These are phyloP conservation scores for Starmerella gropengiesseri DNA, from an alignment of 805 yeast species.

Conservation along the genomic window DNA sequence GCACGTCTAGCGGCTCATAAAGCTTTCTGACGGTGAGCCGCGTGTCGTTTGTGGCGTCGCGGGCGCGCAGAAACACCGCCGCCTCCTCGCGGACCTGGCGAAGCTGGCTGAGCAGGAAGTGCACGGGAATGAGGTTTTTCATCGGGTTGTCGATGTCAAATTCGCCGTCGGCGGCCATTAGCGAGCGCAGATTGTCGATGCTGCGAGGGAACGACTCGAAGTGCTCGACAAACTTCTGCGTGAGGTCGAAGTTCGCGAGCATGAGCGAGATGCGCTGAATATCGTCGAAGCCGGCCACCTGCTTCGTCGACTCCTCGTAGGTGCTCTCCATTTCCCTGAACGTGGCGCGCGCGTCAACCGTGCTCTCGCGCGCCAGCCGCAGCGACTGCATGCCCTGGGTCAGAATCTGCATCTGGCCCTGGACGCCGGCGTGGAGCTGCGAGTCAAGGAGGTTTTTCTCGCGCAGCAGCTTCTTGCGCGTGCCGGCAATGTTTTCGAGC, in stretches of 20 bases:
- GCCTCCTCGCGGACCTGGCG: slow-evolving; percentile 74
- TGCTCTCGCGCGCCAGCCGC: slow-evolving; percentile 32
- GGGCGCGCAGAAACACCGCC: slow-evolving; percentile 9
- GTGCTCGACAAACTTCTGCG: slow-evolving; percentile 51
- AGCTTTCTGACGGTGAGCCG: slow-evolving; percentile 53
- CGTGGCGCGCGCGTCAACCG: slow-evolving; percentile 30
- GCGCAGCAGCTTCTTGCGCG: slow-evolving; percentile 30
- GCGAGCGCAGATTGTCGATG: slow-evolving; percentile 39
- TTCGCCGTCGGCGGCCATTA: slow-evolving; percentile 41
- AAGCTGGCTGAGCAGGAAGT: slow-evolving; percentile 56
- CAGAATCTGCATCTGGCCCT: slow-evolving; percentile 48
- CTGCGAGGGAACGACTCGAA: slow-evolving; percentile 47
- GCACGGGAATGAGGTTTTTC: slow-evolving; percentile 53
- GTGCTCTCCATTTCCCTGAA: slow-evolving; percentile 35
- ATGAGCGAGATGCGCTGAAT: slow-evolving; percentile 56
- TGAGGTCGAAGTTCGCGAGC: slow-evolving; percentile 62
- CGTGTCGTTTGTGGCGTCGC: slow-evolving; percentile 47
- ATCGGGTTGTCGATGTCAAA: slow-evolving; percentile 36
- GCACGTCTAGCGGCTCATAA: slow-evolving; percentile 38
- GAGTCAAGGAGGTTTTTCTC: slow-evolving; percentile 69
- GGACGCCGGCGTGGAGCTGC: slow-evolving; percentile 62
- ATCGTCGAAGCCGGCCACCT: slow-evolving; percentile 56
- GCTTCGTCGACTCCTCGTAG: slow-evolving; percentile 45
- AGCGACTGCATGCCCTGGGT: slow-evolving; percentile 32
- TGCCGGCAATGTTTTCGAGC: slow-evolving; percentile 29